Evolutionary conservation across 805 yeast species (phyloP).

Genomic region (Myxozyma udenii): DNA sequence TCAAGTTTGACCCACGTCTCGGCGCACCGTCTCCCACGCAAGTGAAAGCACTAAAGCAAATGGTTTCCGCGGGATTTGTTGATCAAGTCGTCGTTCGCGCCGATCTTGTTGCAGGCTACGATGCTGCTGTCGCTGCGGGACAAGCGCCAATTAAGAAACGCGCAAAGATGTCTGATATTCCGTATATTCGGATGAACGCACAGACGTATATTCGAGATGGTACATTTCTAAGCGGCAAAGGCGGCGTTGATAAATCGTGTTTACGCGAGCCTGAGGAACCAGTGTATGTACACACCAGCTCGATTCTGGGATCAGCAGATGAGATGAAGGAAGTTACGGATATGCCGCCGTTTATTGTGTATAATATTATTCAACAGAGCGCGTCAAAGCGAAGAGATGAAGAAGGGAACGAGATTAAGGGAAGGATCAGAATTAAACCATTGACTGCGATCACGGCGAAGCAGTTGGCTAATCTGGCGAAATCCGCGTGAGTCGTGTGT

Average conservation of each 20-base stretch:
- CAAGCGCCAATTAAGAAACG: slow-evolving; percentile 57
- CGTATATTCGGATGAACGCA: slow-evolving; percentile 42
- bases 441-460: slow-evolving; percentile 72
- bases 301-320: slow-evolving; percentile 48
- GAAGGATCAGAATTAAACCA: slow-evolving; percentile 64
- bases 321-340: slow-evolving; percentile 48
- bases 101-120: slow-evolving; percentile 56
- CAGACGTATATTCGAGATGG: slow-evolving; percentile 54
- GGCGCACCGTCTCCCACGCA: slow-evolving; percentile 51
- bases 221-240: slow-evolving; percentile 43
- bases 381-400: slow-evolving; percentile 39
- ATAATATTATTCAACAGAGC: slow-evolving; percentile 60
- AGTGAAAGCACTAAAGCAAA: slow-evolving; percentile 77
- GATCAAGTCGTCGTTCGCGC: slow-evolving; percentile 88
- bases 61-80: slow-evolving; percentile 86
- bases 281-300: slow-evolving; percentile 78
- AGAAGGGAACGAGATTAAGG: slow-evolving; percentile 42
- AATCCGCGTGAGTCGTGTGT: slow-evolving; percentile 5
- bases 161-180: slow-evolving; percentile 54
- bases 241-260: slow-evolving; percentile 34
- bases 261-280: slow-evolving; percentile 47
- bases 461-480: slow-evolving; percentile 64
- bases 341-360: slow-evolving; percentile 71
- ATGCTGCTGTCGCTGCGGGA: background rate
- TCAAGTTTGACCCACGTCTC: slow-evolving; percentile 26